Conservation (phyloP, 176 grass and related monocot genomes). For the Phoenix roebelenii region DNA sequence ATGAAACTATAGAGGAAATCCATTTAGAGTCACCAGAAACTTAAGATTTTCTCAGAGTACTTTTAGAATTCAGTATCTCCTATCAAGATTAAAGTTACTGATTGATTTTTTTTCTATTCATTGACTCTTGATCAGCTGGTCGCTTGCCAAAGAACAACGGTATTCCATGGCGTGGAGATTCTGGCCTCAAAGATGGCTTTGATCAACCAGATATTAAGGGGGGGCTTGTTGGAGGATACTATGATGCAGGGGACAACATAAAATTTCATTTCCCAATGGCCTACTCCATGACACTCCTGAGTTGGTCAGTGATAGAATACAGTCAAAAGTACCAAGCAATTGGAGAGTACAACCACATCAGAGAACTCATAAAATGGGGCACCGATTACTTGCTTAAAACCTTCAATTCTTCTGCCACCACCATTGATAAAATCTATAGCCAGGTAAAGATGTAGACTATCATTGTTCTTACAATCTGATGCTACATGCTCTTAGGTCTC, state of each 20-base stretch:
- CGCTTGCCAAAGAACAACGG: constrained; percentile 82
- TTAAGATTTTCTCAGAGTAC: no score
- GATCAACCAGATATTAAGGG: constrained; percentile 53
- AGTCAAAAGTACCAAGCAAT: constrained; percentile 79
- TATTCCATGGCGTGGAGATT: constrained; percentile 66
- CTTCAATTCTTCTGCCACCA: constrained; percentile 78
- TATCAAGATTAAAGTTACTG: no score
- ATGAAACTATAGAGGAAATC: no score
- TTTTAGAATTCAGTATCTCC: no score
- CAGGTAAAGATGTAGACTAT: constrained; percentile 36
- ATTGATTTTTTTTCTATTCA: background rate
- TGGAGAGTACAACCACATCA: constrained; percentile 81
- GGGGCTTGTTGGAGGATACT: constrained; percentile 83
- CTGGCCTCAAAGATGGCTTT: constrained; percentile 56
- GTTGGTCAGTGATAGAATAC: constrained; percentile 96
- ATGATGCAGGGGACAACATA: constrained; percentile 96
- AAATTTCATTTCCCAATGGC: constrained; percentile 99
- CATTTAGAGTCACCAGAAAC: no score
- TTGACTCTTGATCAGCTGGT: constrained; percentile 36
- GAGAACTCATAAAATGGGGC: constrained; percentile 97
- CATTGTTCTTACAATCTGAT: no score
- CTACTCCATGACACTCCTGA: constrained; percentile 92
- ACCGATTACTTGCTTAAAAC: constrained; percentile 82
- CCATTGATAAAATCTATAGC: constrained; percentile 58
- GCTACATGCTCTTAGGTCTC: no score